Evolutionary conservation across 2,329 filamentous ascomycete genomes (phyloP).

Genomic region (Colletotrichum noveboracense): DNA sequence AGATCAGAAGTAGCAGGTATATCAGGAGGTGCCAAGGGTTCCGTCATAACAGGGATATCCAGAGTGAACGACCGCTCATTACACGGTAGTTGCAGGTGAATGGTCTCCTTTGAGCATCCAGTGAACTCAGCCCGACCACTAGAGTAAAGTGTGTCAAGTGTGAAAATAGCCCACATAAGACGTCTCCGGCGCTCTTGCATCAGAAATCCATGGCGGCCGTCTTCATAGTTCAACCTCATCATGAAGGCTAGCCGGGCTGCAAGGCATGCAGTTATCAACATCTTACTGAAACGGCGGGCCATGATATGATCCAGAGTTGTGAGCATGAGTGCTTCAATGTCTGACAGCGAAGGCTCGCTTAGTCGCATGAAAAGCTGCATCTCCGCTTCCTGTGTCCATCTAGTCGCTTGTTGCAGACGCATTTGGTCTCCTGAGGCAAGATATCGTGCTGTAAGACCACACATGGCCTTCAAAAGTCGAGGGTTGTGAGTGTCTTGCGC

Average conservation of each 20-base stretch:
- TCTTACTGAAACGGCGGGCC: conserved; percentile 25
- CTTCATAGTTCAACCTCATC: conserved; percentile 26
- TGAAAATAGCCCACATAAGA: conserved; percentile 28
- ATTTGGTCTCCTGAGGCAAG: neutral
- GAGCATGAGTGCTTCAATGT: conserved; percentile 27
- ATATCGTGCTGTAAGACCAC: conserved; percentile 9
- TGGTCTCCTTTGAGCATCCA: neutral
- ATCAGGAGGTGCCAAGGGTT: neutral
- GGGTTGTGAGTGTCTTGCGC: conserved; percentile 6
- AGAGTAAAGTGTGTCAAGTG: conserved; percentile 16
- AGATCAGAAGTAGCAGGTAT: neutral
- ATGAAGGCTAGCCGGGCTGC: conserved; percentile 24
- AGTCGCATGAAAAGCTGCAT: conserved; percentile 17
- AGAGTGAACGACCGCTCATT: conserved; percentile 5
- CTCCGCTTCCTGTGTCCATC: conserved; percentile 28
- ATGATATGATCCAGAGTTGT: conserved; percentile 25
- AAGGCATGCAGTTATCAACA: conserved; percentile 24
- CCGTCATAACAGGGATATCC: conserved; percentile 11
- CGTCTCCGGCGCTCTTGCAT: conserved; percentile 22
- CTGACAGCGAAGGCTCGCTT: conserved; percentile 19
- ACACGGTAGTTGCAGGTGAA: conserved; percentile 11
- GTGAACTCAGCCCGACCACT: conserved; percentile 13
- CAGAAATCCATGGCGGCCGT: conserved; percentile 18
- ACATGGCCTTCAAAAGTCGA: conserved; percentile 11
- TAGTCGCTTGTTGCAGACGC: conserved; percentile 15